phyloP scores from a whole-genome alignment of 192 early-diverging fungal genomes.

The Entomortierella chlamydospora region DNA sequence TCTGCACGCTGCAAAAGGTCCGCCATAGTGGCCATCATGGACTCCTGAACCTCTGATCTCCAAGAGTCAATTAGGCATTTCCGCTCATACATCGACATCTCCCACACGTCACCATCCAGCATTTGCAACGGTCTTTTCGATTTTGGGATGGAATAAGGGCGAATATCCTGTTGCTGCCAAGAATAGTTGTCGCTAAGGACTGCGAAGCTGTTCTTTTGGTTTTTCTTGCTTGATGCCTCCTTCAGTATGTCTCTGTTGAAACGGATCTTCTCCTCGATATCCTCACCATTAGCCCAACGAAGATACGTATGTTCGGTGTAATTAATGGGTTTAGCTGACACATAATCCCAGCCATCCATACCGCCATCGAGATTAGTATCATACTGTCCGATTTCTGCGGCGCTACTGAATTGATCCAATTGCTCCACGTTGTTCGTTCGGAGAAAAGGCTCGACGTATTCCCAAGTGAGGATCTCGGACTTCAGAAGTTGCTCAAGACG shows the following conservation, averaged over 20 bases:
- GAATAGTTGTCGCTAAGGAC: background rate
- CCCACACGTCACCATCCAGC: slow-evolving; percentile 56
- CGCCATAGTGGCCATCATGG: slow-evolving; percentile 29
- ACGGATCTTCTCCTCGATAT: slow-evolving; percentile 9
- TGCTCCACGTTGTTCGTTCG: too few species aligned
- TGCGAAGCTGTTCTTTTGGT: background rate
- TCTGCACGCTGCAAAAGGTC: slow-evolving; percentile 23
- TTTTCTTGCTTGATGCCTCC: background rate
- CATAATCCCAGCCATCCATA: background rate
- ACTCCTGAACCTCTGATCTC: slow-evolving; percentile 28
- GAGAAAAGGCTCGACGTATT: too few species aligned
- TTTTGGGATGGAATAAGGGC: slow-evolving; percentile 4
- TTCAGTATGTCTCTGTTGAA: slow-evolving; percentile 1
- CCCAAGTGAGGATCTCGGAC: too few species aligned
- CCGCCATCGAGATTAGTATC: background rate
- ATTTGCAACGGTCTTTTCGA: slow-evolving; percentile 9
- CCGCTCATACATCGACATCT: slow-evolving; percentile 60
- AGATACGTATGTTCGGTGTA: background rate
- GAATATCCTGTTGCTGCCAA: background rate
- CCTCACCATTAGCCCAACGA: slow-evolving; percentile 25
- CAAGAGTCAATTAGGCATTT: slow-evolving; percentile 50
- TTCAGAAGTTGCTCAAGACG: too few species aligned
- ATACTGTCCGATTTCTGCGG: too few species aligned
- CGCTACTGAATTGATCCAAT: too few species aligned
- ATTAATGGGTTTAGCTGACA: background rate